Conservation (phyloP, 2,329 filamentous ascomycete species). For the Claviceps humidiphila region DNA sequence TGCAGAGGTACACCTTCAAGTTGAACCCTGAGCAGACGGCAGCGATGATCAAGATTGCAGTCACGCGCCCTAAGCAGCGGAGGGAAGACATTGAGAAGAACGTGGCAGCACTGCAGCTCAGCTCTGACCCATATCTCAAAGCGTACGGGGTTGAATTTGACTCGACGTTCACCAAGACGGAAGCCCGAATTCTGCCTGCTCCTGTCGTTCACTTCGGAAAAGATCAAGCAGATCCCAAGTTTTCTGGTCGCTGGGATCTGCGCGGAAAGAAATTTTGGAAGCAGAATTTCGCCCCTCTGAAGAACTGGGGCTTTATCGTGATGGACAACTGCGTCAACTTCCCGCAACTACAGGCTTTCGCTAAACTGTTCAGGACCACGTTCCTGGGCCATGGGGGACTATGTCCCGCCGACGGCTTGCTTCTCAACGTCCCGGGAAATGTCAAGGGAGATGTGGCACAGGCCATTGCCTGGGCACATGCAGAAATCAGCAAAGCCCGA, state of each 20-base stretch:
- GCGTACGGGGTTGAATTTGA: conserved; percentile 65
- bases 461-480: conserved; percentile 30
- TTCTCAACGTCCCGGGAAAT: conserved; percentile 20
- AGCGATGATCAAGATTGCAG: conserved; percentile 87
- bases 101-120: conserved; percentile 48
- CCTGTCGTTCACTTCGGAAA: conserved; percentile 59
- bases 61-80: conserved; percentile 61
- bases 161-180: conserved; percentile 46
- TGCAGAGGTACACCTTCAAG: conserved; percentile 52
- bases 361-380: conserved; percentile 27
- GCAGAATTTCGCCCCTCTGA: conserved; percentile 48
- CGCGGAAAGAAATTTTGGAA: conserved; percentile 62
- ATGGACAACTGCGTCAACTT: conserved; percentile 42
- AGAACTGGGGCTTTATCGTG: conserved; percentile 62
- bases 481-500: conserved; percentile 40
- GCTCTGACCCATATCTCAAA: conserved; percentile 57
- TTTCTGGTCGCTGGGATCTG: conserved; percentile 73
- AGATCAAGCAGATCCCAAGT: conserved; percentile 45
- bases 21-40: conserved; percentile 53
- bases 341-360: conserved; percentile 18
- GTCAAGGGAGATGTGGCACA: conserved; percentile 31
- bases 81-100: conserved; percentile 43
- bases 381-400: conserved; percentile 39
- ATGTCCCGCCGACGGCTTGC: conserved; percentile 20
- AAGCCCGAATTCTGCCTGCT: conserved; percentile 56